Conservation (phyloP, 495 filamentous ascomycete genomes). For the Corynascus novoguineensis region DNA sequence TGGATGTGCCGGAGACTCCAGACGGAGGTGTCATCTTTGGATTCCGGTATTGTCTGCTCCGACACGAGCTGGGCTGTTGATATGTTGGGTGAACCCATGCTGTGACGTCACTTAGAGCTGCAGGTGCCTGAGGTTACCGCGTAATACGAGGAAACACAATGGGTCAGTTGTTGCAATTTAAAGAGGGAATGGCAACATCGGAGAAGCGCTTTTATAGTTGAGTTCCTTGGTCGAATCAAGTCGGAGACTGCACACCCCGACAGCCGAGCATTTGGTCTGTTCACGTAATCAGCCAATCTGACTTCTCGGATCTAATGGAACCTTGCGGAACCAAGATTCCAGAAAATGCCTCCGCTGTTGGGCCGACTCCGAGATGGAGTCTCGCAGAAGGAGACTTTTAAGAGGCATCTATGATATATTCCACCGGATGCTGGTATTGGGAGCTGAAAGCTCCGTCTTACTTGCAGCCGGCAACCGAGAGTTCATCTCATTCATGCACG, state of each 20-base stretch:
- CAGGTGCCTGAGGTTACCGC: too few relatives aligned
- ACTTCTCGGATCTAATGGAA: not conserved
- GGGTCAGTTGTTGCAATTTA: slow-evolving; percentile 7
- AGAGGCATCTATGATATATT: too few relatives aligned
- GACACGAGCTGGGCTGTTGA: not conserved
- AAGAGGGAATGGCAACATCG: not conserved
- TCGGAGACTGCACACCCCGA: too few relatives aligned
- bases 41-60: not conserved
- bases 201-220: not conserved
- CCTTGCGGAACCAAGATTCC: not conserved
- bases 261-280: too few relatives aligned
- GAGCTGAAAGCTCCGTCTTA: too few relatives aligned
- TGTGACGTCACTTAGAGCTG: not conserved
- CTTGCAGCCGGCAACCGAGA: too few relatives aligned
- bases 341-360: slow-evolving; percentile 1
- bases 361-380: not conserved
- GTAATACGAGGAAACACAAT: too few relatives aligned
- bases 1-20: slow-evolving; percentile 17
- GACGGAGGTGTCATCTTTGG: slow-evolving; percentile 17
- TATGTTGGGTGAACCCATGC: not conserved
- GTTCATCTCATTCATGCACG: too few relatives aligned
- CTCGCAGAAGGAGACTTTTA: too few relatives aligned
- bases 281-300: not conserved
- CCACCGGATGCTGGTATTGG: too few relatives aligned
- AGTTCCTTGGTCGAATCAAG: too few relatives aligned